Percentiles rank a stretch among this genome's conserved stretches.
Conservation (phyloP, 2,329 filamentous ascomycete species). For the Colletotrichum sp. region DNA sequence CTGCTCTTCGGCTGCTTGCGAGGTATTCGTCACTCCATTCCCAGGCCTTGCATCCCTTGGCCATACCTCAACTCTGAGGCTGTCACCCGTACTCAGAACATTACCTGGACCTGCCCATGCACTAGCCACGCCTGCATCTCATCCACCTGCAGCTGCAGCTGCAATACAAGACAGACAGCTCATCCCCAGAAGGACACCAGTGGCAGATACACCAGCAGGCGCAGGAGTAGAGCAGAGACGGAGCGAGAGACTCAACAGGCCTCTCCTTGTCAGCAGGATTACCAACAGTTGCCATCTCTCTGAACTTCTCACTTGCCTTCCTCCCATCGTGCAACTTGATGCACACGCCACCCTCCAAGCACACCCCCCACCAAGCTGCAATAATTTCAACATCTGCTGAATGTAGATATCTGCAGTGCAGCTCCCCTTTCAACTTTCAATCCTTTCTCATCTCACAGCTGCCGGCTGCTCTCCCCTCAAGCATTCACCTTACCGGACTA, state of each 20-base stretch:
- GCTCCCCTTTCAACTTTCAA: slow-evolving; percentile 5
- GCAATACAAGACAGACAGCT: background rate
- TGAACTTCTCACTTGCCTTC: background rate
- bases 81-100: background rate
- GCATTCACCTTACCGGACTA: background rate
- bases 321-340: background rate
- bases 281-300: background rate
- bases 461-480: background rate
- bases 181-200: background rate
- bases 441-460: background rate
- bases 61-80: background rate
- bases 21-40: slow-evolving; percentile 1
- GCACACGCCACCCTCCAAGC: background rate
- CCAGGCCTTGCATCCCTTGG: slow-evolving; percentile 4
- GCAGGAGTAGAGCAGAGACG: background rate
- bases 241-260: background rate
- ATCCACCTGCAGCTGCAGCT: background rate
- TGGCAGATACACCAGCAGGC: background rate
- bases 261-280: background rate
- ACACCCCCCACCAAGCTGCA: background rate
- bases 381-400: background rate
- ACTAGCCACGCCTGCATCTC: background rate
- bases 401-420: slow-evolving; percentile 15
- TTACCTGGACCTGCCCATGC: background rate
- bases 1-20: slow-evolving; percentile 19